Evolutionary conservation across 805 yeast genomes (phyloP).

Genomic region (Brettanomyces bruxellensis): DNA sequence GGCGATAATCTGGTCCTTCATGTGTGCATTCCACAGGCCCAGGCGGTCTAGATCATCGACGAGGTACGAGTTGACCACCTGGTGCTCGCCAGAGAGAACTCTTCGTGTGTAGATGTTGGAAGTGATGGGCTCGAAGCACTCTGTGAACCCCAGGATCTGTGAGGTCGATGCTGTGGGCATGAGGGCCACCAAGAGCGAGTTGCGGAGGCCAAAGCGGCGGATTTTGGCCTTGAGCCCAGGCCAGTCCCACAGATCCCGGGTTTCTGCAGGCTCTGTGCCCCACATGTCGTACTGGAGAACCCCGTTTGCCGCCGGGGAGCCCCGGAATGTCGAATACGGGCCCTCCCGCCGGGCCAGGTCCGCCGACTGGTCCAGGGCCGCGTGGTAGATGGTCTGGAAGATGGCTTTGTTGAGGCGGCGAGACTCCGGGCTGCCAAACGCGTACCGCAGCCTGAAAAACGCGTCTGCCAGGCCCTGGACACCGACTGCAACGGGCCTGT

Average conservation of each 20-base stretch:
- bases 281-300: constrained; percentile 80
- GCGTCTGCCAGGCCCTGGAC: constrained; percentile 96
- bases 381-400: constrained; percentile 94
- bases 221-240: constrained; percentile 53
- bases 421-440: constrained; percentile 82
- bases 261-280: constrained; percentile 51
- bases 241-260: constrained; percentile 81
- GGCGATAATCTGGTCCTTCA: constrained; percentile 69
- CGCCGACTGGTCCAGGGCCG: constrained; percentile 76
- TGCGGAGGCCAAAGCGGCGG: constrained; percentile 61
- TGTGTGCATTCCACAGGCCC: constrained; percentile 73
- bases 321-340: constrained; percentile 60
- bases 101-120: constrained; percentile 88
- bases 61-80: constrained; percentile 81
- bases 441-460: constrained; percentile 68
- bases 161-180: constrained; percentile 99
- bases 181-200: constrained; percentile 83
- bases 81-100: constrained; percentile 89
- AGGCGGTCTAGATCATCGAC: constrained; percentile 72
- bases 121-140: constrained; percentile 94
- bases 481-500: constrained; percentile 94
- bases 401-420: constrained; percentile 69
- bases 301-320: constrained; percentile 90
- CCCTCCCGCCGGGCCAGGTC: constrained; percentile 72
- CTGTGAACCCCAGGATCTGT: constrained; percentile 87